Evolutionary conservation across 2,329 filamentous ascomycete genomes (phyloP).

Genomic region (Colletotrichum navitas): DNA sequence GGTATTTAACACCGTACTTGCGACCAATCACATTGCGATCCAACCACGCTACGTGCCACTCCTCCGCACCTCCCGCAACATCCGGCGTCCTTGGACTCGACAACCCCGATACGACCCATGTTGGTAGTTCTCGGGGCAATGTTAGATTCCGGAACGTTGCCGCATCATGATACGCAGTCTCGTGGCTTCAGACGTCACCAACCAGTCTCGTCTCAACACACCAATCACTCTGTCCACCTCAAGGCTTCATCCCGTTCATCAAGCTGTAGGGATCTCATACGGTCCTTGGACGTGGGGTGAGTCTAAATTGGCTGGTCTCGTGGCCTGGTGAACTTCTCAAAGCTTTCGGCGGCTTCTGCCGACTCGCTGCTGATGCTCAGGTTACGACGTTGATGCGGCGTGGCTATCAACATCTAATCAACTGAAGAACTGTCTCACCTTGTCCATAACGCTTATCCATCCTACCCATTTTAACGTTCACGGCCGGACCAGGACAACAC

Average conservation of each 20-base stretch:
- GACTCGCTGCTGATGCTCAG: background rate
- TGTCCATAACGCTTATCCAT: background rate
- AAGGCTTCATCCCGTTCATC: background rate
- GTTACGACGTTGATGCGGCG: background rate
- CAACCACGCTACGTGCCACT: conserved; percentile 14
- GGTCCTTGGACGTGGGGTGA: background rate
- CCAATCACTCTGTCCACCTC: no score
- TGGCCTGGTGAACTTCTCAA: background rate
- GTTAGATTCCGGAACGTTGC: background rate
- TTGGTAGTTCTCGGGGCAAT: background rate
- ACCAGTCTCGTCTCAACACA: no score
- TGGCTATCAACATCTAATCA: background rate
- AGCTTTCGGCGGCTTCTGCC: background rate
- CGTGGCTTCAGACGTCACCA: background rate
- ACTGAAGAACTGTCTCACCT: background rate
- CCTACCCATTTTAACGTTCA: background rate
- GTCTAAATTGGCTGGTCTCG: background rate
- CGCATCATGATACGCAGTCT: background rate
- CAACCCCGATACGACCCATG: conserved; percentile 21
- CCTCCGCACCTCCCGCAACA: conserved; percentile 27
- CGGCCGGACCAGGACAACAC: background rate
- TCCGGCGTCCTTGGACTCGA: conserved; percentile 20
- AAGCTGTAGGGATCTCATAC: background rate
- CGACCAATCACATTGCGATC: conserved; percentile 25
- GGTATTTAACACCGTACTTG: conserved; percentile 1